Base-by-base conservation (phyloP, 768 basidiomycete species). In the Hirschioporus abietinus region DNA sequence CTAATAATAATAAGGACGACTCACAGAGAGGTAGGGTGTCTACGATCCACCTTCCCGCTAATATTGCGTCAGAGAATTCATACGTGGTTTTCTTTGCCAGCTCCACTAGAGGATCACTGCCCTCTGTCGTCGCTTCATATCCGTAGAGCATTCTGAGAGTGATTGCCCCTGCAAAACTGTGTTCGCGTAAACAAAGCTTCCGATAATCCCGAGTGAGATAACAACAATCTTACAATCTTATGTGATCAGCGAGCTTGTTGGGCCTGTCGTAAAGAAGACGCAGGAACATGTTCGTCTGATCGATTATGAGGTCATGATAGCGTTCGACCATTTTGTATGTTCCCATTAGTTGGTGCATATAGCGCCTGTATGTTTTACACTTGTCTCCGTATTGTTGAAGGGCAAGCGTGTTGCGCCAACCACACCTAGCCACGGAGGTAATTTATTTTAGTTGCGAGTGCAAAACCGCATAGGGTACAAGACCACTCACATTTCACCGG, bases 401-500 rank as follows among this genome's bases (percentile, higher is more conserved):
- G 6, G 20, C 42, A 20, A 52, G 42, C 15, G 42, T 52, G 15
- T 52, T 10, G 4, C 12, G 15, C 42, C 4, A 52, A 15, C 42
- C 42, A 52, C 42, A 52, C 20, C 42, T 52, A 52, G 20, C 20
- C 12, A 12, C 12, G 12, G 20, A 52, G 42, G n/a, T n/a, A n/a
- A n/a, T n/a, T n/a, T 30, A 8, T n/a, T 3, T 30, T 8, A 30
- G 30, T 30, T 30, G 8, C 2, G 8, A 30, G 2, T 30, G 30
- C 30, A 30, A 30, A 3, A 30, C 42, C 4, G 12, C 4, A 15
- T 3, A 10, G 15, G 20, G 20, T n/a, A n/a, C n/a, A n/a, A n/a
- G 12, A 15, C 1, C 42, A 52, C 42, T 52, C 7, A 61, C 1
- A 85, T 76, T 68, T 84, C 82, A 0, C 84, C 83, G 7, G 79